phyloP scores from a whole-genome alignment of 2,329 filamentous ascomycete species.

The Chaetomium globosum region DNA sequence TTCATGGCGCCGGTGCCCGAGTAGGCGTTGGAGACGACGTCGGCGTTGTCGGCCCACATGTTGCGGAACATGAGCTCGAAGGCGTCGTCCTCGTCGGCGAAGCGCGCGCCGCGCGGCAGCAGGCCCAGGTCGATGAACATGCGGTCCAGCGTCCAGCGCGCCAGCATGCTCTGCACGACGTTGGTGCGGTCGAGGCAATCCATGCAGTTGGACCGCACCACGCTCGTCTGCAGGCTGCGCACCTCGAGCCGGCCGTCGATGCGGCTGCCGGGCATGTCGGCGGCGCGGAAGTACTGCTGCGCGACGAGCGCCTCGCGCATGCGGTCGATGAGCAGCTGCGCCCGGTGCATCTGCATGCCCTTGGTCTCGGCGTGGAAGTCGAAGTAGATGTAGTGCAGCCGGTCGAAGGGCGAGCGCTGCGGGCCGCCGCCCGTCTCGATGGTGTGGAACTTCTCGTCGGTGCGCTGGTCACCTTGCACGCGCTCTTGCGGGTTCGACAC shows the following conservation, averaged over 20 bases:
- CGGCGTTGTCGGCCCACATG: slow-evolving; percentile 97
- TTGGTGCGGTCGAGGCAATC: slow-evolving; percentile 98
- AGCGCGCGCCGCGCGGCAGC: slow-evolving; percentile 73
- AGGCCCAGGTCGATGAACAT: slow-evolving; percentile 85
- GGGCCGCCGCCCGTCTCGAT: slow-evolving; percentile 64
- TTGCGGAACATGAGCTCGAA: slow-evolving; percentile 96
- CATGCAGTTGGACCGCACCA: slow-evolving; percentile 98
- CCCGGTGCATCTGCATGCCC: slow-evolving; percentile 89
- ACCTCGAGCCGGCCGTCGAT: slow-evolving; percentile 74
- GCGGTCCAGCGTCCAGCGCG: slow-evolving; percentile 82
- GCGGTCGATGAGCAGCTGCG: slow-evolving; percentile 81
- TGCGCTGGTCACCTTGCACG: slow-evolving; percentile 65
- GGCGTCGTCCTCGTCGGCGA: slow-evolving; percentile 71
- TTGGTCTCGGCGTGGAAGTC: slow-evolving; percentile 99
- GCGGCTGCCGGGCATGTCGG: slow-evolving; percentile 73
- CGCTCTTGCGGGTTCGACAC: slow-evolving; percentile 69
- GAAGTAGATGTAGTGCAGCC: slow-evolving; percentile 95
- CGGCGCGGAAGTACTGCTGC: slow-evolving; percentile 90
- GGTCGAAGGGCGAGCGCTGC: slow-evolving; percentile 66
- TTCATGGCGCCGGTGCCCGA: slow-evolving; percentile 96
- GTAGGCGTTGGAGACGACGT: slow-evolving; percentile 89
- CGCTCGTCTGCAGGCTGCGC: slow-evolving; percentile 78
- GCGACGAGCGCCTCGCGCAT: slow-evolving; percentile 73
- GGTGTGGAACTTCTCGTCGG: slow-evolving; percentile 79
- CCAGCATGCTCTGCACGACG: slow-evolving; percentile 96